phyloP scores from a whole-genome alignment of 2,329 filamentous ascomycete genomes.

The Colletotrichum horii region DNA sequence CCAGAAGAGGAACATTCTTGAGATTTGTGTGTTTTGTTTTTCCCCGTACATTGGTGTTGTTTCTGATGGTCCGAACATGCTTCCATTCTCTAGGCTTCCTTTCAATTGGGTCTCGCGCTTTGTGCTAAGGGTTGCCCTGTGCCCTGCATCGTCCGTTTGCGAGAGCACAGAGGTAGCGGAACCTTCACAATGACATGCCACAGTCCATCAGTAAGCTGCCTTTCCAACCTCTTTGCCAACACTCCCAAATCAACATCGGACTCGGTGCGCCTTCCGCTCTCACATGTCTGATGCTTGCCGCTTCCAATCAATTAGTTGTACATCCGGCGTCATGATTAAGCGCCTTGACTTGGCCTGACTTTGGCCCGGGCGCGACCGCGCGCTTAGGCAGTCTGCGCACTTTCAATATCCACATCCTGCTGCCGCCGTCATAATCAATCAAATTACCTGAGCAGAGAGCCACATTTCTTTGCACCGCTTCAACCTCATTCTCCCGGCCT shows the following conservation, averaged over 20 bases:
- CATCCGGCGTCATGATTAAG: not conserved
- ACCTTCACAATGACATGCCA: not conserved
- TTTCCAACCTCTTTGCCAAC: too few relatives aligned
- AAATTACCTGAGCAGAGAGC: not conserved
- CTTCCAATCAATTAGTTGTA: not conserved
- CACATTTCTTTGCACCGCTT: not conserved
- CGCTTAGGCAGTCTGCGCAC: not conserved
- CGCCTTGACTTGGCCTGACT: not conserved
- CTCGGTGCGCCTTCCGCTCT: not conserved
- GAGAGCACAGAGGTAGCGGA: not conserved
- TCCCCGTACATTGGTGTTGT: not conserved
- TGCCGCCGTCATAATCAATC: not conserved
- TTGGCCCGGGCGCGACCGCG: not conserved
- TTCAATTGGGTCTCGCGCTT: not conserved
- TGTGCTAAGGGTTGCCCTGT: not conserved
- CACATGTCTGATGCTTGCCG: not conserved
- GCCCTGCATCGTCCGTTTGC: not conserved
- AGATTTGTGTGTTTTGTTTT: not conserved
- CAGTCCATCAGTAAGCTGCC: not conserved
- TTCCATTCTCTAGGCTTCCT: not conserved
- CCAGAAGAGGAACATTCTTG: not conserved
- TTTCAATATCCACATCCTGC: not conserved
- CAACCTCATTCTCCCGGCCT: not conserved
- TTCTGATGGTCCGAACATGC: constrained; percentile 7
- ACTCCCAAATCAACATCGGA: not conserved